phyloP scores from a whole-genome alignment of 2,329 filamentous ascomycete species.

The Fusarium floridanum region DNA sequence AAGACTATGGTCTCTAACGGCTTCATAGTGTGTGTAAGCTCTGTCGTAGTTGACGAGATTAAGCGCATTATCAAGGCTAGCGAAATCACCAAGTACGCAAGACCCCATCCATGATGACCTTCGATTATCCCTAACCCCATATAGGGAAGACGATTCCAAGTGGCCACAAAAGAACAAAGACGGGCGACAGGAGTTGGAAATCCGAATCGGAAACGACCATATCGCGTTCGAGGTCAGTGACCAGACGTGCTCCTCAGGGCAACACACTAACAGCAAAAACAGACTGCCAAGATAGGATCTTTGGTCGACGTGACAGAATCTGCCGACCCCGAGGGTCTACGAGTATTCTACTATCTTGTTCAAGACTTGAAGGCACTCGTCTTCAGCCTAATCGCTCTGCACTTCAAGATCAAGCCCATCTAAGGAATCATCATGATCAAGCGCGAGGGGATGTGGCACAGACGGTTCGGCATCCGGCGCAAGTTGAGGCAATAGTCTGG shows the following conservation, averaged over 20 bases:
- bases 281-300: conserved; percentile 99
- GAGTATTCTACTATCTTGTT: conserved; percentile 98
- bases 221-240: conserved; percentile 91
- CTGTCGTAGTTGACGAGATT: conserved; percentile 90
- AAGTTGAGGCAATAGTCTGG: neutral
- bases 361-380: conserved; percentile 97
- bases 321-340: conserved; percentile 92
- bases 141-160: conserved; percentile 95
- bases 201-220: conserved; percentile 92
- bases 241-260: neutral
- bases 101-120: neutral
- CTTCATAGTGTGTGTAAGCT: conserved; percentile 90
- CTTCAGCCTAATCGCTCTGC: conserved; percentile 94
- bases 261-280: conserved; percentile 30
- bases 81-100: conserved; percentile 90
- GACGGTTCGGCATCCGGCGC: conserved; percentile 4
- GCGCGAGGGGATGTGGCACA: conserved; percentile 15
- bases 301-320: conserved; percentile 97
- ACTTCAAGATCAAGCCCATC: conserved; percentile 95
- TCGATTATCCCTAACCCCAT: conserved; percentile 26
- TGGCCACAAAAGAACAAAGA: conserved; percentile 99
- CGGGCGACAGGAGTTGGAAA: conserved; percentile 95
- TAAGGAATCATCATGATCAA: conserved; percentile 50
- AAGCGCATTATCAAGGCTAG: conserved; percentile 97
- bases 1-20: conserved; percentile 18